These are phyloP conservation scores for Lanmaoa pseudosensibilis DNA, from an alignment of 768 basidiomycete species.

Conservation along the genomic window DNA sequence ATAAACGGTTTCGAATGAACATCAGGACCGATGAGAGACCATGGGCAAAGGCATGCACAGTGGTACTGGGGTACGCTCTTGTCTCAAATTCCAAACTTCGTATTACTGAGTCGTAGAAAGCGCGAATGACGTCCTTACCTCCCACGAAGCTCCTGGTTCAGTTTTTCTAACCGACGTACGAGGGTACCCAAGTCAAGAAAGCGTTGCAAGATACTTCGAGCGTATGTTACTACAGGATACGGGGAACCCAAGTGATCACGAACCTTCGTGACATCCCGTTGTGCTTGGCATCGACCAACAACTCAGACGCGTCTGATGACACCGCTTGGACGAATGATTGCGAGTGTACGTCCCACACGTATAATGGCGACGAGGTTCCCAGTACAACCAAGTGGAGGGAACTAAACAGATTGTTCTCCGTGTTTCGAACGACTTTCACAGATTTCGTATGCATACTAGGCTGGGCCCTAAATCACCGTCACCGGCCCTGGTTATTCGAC, in stretches of 20 bases:
- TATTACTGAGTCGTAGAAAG: constrained; percentile 3
- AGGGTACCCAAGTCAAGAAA: constrained; percentile 71
- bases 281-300: constrained; percentile 59
- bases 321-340: constrained; percentile 59
- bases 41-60: constrained; percentile 67
- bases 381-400: constrained; percentile 58
- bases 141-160: constrained; percentile 46
- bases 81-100: constrained; percentile 33
- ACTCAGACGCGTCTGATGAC: constrained; percentile 31
- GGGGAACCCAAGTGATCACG: constrained; percentile 6
- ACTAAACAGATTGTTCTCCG: constrained; percentile 47
- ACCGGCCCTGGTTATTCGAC: background rate
- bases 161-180: constrained; percentile 62
- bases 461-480: constrained; percentile 44
- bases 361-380: constrained; percentile 66
- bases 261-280: constrained; percentile 59
- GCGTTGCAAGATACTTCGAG: constrained; percentile 51
- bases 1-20: constrained; percentile 49
- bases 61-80: constrained; percentile 48
- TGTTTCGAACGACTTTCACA: constrained; percentile 43
- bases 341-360: constrained; percentile 55
- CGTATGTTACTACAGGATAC: background rate
- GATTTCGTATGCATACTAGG: constrained; percentile 43
- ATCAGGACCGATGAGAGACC: constrained; percentile 55
- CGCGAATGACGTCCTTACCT: constrained; percentile 41